Percentiles rank a stretch among this genome's conserved stretches.
Evolutionary conservation across 805 yeast genomes (phyloP).

Genomic region (Metschnikowia arizonensis): DNA sequence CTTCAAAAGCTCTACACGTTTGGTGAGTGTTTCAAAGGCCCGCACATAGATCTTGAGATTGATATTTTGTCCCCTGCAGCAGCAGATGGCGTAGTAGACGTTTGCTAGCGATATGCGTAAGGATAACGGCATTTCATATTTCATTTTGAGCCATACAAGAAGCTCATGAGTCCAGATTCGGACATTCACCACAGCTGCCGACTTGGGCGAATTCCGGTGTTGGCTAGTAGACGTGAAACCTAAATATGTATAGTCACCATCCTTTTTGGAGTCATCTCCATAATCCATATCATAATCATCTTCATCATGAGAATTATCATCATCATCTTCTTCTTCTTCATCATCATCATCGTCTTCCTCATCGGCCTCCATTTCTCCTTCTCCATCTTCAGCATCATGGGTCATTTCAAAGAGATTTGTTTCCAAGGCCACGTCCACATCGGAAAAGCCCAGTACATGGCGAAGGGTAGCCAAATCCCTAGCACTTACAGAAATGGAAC

Average conservation of each 20-base stretch:
- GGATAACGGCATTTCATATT: conserved; percentile 70
- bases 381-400: conserved; percentile 20
- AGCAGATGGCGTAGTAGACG: conserved; percentile 67
- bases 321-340: conserved; percentile 37
- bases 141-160: conserved; percentile 70
- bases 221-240: conserved; percentile 40
- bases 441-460: conserved; percentile 29
- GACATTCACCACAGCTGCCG: conserved; percentile 71
- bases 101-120: conserved; percentile 57
- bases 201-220: conserved; percentile 58
- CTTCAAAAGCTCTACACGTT: conserved; percentile 37
- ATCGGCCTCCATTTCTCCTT: conserved; percentile 16
- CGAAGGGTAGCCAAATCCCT: conserved; percentile 54
- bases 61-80: conserved; percentile 68
- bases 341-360: conserved; percentile 21
- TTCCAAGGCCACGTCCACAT: conserved; percentile 47
- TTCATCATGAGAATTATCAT: conserved; percentile 42
- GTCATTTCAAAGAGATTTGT: conserved; percentile 47
- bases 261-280: conserved; percentile 34
- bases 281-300: conserved; percentile 20
- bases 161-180: conserved; percentile 87
- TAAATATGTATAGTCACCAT: conserved; percentile 32
- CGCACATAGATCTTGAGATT: conserved; percentile 58
- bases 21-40: conserved; percentile 56
- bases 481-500: conserved; percentile 61